Base-by-base conservation (phyloP, 768 basidiomycete genomes). In the Infundibulicybe gibba region DNA sequence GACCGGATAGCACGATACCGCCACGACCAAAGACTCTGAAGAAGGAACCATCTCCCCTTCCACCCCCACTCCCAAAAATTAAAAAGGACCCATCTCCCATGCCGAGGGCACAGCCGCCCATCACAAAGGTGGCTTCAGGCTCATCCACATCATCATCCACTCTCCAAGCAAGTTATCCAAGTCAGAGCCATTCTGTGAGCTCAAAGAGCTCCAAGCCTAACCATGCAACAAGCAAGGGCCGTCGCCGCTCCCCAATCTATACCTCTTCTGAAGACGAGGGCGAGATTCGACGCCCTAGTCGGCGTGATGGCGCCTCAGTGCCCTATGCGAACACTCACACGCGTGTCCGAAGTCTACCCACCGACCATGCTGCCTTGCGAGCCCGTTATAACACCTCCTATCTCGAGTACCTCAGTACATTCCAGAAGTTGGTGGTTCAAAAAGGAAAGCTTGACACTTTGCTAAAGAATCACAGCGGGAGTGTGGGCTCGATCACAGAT, bases 191-290 rank as follows among this genome's bases (percentile, higher is more conserved):
- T 35, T 14, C 17, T 6, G 44, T 31, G 9, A 20, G 42, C 44
- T 38, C 41, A 14, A 49, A 30, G 12, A 42, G 41, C 21, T 53
- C 59, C 19, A 60, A 59, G 31, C 41, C 40, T 32, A 52, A 25
- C 40, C 62, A 50, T 33, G 39, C 49, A 15, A 42, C 40, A 32
- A 43, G 48, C 20, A 81, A 79, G 45, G 45, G 54, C 15, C 71
- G 79, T 39, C 80, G 84, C 39, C 71, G 65, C 37, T 79, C 81
- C 2, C 82, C 81, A 1, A 75, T 81, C 43, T 85, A 82, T 50
- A 85, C 85, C 1, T 83, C 84, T 1, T 82, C 84, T 1, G 82
- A 82, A 33, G 79, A 85, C 43, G 80, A 83, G 56, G 71, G 69
- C 17, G 71, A 76, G 48, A 63, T 62, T 8, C 44, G 35, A 53